These are phyloP conservation scores for Colletotrichum gloeosporioides DNA, from an alignment of 2,329 filamentous ascomycete genomes.

Conservation along the genomic window DNA sequence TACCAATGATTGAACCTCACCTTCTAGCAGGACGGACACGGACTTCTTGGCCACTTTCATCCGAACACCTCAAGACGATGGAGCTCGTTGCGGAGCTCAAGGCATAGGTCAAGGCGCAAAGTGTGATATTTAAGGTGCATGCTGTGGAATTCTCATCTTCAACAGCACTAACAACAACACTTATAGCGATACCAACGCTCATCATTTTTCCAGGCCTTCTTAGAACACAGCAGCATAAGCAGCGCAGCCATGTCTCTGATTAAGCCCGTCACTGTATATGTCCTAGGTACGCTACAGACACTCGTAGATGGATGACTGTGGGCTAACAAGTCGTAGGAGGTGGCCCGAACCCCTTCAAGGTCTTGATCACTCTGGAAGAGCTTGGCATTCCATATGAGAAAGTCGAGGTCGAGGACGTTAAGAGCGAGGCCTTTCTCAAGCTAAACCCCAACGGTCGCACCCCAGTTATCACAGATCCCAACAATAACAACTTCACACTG, in stretches of 20 bases:
- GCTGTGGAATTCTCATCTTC: neutral
- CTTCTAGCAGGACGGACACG: neutral
- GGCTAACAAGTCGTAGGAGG: neutral
- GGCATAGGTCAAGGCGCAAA: neutral
- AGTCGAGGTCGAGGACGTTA: slow-evolving; percentile 27
- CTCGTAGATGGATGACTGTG: neutral
- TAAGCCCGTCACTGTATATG: neutral
- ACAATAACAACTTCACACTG: slow-evolving; percentile 30
- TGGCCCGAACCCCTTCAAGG: slow-evolving; percentile 36
- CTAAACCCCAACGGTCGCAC: slow-evolving; percentile 40
- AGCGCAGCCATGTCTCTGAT: neutral
- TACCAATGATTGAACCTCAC: neutral
- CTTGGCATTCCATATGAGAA: slow-evolving; percentile 37
- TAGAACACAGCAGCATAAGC: neutral
- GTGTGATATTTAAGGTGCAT: neutral
- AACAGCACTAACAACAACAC: neutral
- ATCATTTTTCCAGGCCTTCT: neutral
- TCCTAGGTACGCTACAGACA: neutral
- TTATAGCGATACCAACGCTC: neutral
- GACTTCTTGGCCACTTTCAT: neutral
- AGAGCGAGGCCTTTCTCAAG: slow-evolving; percentile 26
- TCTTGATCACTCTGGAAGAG: slow-evolving; percentile 38
- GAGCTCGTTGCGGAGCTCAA: neutral
- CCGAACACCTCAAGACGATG: neutral
- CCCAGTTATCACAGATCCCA: slow-evolving; percentile 37